Conservation (phyloP, 2,329 filamentous ascomycete species). For the Fusarium siculi region DNA sequence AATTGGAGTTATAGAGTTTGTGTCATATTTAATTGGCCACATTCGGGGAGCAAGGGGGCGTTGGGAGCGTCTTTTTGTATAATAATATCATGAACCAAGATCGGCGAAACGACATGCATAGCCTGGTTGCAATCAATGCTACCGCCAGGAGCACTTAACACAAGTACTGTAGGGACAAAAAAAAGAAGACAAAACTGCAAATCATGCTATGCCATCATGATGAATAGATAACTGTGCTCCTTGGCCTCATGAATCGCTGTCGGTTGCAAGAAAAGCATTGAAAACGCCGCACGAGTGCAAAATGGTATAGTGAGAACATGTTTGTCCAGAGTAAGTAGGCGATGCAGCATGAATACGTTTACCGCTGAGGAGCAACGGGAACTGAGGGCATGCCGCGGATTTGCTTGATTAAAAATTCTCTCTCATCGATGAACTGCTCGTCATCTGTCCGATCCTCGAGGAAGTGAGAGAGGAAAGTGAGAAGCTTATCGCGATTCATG, state of each 20-base stretch:
- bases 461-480: conserved; percentile 90
- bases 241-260: conserved; percentile 15
- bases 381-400: conserved; percentile 76
- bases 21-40: conserved; percentile 34
- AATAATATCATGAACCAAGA: conserved; percentile 40
- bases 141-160: conserved; percentile 13
- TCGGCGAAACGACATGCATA: conserved; percentile 21
- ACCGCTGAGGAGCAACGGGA: conserved; percentile 64
- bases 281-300: conserved; percentile 24
- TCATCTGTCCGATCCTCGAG: conserved; percentile 95
- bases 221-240: conserved; percentile 16
- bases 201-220: conserved; percentile 25
- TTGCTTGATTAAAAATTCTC: conserved; percentile 95
- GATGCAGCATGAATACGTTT: conserved; percentile 9
- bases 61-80: conserved; percentile 43
- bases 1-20: conserved; percentile 39
- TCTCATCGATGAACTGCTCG: conserved; percentile 98
- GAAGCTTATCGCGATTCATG: conserved; percentile 92
- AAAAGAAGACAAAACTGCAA: conserved; percentile 12
- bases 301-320: conserved; percentile 15
- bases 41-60: conserved; percentile 38
- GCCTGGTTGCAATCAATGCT: conserved; percentile 15
- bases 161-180: conserved; percentile 12
- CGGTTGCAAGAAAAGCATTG: conserved; percentile 10
- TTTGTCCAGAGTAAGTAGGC: background rate